Conservation (phyloP, 2,329 filamentous ascomycete species). For the Fusarium subglutinans region DNA sequence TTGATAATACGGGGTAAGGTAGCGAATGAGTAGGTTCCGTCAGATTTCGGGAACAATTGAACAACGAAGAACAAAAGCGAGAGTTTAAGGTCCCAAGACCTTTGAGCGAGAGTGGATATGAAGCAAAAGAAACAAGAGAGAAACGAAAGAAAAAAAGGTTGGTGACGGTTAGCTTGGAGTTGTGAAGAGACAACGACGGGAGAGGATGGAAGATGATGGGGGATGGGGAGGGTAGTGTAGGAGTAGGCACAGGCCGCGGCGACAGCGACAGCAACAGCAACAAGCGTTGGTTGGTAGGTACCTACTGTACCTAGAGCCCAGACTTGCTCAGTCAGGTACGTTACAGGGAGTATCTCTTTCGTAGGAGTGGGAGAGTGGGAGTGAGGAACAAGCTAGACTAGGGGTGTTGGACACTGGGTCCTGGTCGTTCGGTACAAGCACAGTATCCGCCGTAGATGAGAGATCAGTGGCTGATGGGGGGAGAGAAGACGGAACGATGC, state of each 20-base stretch:
- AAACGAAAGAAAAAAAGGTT: constrained; percentile 16
- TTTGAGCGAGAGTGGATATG: constrained; percentile 30
- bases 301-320: background rate
- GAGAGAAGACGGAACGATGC: constrained; percentile 19
- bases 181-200: constrained; percentile 25
- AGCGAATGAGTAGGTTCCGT: constrained; percentile 19
- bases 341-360: background rate
- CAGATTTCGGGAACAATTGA: constrained; percentile 14
- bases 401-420: constrained; percentile 25
- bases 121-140: constrained; percentile 26
- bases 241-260: constrained; percentile 12
- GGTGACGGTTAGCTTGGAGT: constrained; percentile 27
- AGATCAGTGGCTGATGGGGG: constrained; percentile 13
- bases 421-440: constrained; percentile 2
- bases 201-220: constrained; percentile 21
- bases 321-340: background rate
- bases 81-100: constrained; percentile 30
- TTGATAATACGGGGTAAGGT: constrained; percentile 14
- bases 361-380: background rate
- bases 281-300: too few relatives aligned
- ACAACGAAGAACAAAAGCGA: constrained; percentile 37
- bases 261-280: constrained; percentile 5
- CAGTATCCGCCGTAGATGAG: constrained; percentile 10
- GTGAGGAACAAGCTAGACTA: constrained; percentile 19
- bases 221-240: constrained; percentile 37